Base-by-base conservation (phyloP, 106 monocot genomes). In the Allium cepa region DNA sequence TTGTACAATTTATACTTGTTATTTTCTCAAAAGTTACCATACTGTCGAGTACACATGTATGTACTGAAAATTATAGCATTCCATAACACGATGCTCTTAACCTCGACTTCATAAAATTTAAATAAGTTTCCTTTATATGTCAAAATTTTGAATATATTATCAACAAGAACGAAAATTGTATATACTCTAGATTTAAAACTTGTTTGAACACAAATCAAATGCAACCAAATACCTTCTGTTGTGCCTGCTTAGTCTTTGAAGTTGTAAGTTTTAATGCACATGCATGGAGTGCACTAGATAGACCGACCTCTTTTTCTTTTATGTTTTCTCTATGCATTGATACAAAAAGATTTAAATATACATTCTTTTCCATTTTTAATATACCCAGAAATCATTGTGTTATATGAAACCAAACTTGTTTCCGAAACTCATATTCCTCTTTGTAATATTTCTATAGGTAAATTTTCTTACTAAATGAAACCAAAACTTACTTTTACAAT, bases 11-110 rank as follows among this genome's bases (percentile, higher is more conserved):
- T 22, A 22, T 22, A 22, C 22, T 22, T 22, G 22, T 22, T 84
- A 92, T 78, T 62, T 92, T 82, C 68, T 85, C 78, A 62, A 92
- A 83, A 13, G 83, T 71, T n/a, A 82, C 77, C 60, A 85, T 67
- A 27, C 68, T 73, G n/a, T 83, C 76, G 15, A 47, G 16, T 46
- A 62, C 49, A 10, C 67, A 50, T 59, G 79, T 85, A 74, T 88
- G 85, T 58, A 58, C 79, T 17, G 84, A 77, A 28, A 82, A 85
- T 7, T 81, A 92, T 80, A 10, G 82, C 82, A 64, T 87, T 88
- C 92, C 92, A 92, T 4, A 78, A 66, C 12, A 80, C 82, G 56
- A 85, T 66, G 50, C 66, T 80, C 63, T 70, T 83, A 47, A 71
- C 51, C 12, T 62, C 56, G 48, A 73, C 27, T 63, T 73, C 50